Evolutionary conservation across 2,329 filamentous ascomycete species (phyloP).

Genomic region (Monosporascus ibericus): DNA sequence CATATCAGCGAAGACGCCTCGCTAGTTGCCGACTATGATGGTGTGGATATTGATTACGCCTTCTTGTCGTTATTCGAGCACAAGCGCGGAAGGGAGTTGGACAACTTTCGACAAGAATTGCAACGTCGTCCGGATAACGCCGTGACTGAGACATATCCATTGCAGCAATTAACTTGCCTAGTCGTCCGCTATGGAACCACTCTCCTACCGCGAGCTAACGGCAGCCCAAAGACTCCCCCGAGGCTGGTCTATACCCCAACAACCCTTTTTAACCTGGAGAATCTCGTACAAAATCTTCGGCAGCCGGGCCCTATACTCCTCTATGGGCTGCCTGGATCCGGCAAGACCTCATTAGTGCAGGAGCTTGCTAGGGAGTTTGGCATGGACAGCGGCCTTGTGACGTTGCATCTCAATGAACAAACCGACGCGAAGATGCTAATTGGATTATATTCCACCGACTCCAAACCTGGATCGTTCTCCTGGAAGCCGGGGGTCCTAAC

Average conservation of each 20-base stretch:
- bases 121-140: constrained; percentile 16
- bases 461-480: constrained; percentile 79
- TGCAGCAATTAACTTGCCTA: constrained; percentile 47
- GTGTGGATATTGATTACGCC: constrained; percentile 66
- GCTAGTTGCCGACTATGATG: constrained; percentile 70
- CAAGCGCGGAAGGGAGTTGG: constrained; percentile 41
- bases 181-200: constrained; percentile 61
- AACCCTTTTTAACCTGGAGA: constrained; percentile 64
- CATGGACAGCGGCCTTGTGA: constrained; percentile 78
- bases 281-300: constrained; percentile 62
- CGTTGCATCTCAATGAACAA: constrained; percentile 93
- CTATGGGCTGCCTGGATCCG: constrained; percentile 75
- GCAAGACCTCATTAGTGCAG: constrained; percentile 82
- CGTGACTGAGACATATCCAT: constrained; percentile 15
- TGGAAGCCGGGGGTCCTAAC: constrained; percentile 93
- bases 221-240: constrained; percentile 39
- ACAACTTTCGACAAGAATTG: constrained; percentile 34
- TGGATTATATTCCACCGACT: constrained; percentile 86
- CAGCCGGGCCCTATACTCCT: constrained; percentile 68
- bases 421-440: constrained; percentile 96
- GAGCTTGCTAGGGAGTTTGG: constrained; percentile 76
- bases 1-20: constrained; percentile 56
- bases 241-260: constrained; percentile 65
- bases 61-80: constrained; percentile 61
- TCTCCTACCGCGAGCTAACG: constrained; percentile 59